Evolutionary conservation across 2,329 filamentous ascomycete genomes (phyloP).

Genomic region (Dothistroma septosporum): DNA sequence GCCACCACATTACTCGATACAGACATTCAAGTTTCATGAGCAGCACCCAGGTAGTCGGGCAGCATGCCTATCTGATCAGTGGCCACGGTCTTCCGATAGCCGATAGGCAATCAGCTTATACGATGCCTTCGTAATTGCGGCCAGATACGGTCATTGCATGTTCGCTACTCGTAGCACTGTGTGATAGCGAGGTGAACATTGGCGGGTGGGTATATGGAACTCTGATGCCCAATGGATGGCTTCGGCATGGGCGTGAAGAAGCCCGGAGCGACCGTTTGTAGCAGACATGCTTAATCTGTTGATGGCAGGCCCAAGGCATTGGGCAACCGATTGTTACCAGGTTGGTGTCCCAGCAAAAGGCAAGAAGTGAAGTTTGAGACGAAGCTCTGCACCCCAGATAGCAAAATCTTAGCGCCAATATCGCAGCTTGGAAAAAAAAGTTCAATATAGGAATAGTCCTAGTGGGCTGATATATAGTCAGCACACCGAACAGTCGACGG

Average conservation of each 20-base stretch:
- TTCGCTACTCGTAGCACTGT: neutral
- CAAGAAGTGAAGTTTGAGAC: neutral
- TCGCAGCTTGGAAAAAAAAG: neutral
- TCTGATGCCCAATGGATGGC: too few relatives aligned
- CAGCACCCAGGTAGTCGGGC: too few relatives aligned
- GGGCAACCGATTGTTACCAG: too few relatives aligned
- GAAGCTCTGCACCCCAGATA: neutral
- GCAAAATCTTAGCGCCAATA: neutral
- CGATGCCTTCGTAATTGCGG: neutral
- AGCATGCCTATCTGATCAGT: constrained; percentile 1
- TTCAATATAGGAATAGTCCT: constrained; percentile 1
- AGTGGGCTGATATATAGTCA: neutral
- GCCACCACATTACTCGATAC: neutral
- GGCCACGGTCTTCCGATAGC: neutral
- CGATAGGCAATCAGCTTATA: neutral
- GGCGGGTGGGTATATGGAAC: too few relatives aligned
- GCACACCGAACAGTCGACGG: neutral
- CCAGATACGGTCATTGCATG: neutral
- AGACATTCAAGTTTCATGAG: too few relatives aligned
- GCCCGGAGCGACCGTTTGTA: too few relatives aligned
- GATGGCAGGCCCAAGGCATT: too few relatives aligned
- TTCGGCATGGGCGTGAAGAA: too few relatives aligned
- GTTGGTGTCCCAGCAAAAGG: neutral
- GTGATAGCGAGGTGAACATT: neutral
- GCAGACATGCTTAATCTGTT: too few relatives aligned